These are phyloP conservation scores for Mycena metata DNA, from an alignment of 768 basidiomycete species.

Conservation along the genomic window DNA sequence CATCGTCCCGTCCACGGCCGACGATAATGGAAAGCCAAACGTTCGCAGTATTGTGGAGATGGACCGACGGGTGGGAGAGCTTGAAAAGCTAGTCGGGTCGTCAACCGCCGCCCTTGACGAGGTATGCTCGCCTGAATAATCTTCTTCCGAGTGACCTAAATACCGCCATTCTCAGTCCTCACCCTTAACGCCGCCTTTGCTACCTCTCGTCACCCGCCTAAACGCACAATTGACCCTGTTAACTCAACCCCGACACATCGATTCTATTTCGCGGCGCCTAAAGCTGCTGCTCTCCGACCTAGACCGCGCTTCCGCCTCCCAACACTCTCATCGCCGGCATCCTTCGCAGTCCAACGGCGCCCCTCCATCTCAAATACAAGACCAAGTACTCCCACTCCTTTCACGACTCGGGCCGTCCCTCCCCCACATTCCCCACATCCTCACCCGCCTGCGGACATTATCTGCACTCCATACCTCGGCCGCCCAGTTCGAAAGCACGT, in stretches of 20 bases:
- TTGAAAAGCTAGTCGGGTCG: constrained; percentile 89
- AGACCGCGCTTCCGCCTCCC: constrained; percentile 78
- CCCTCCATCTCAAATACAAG: constrained; percentile 55
- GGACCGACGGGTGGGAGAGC: constrained; percentile 85
- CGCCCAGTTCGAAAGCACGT: constrained; percentile 77
- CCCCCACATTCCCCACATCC: constrained; percentile 90
- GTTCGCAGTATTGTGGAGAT: constrained; percentile 75
- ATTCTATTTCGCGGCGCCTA: constrained; percentile 93
- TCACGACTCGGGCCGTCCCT: constrained; percentile 79
- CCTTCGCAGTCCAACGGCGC: constrained; percentile 55
- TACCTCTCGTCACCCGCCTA: constrained; percentile 84
- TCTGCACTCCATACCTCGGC: constrained; percentile 87
- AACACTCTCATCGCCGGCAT: constrained; percentile 60
- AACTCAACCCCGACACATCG: constrained; percentile 95
- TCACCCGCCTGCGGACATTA: constrained; percentile 89
- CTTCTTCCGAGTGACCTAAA: background rate
- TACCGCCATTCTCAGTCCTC: constrained; percentile 61
- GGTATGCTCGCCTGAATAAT: constrained; percentile 57
- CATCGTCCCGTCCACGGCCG: constrained; percentile 2
- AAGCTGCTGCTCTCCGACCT: constrained; percentile 94
- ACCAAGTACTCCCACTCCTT: constrained; percentile 77
- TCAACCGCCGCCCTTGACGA: constrained; percentile 86
- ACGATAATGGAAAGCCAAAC: constrained; percentile 51
- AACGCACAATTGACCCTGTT: constrained; percentile 89
- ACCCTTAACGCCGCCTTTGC: constrained; percentile 82